Percentiles rank a stretch among this genome's conserved stretches.
phyloP scores from a whole-genome alignment of 306 rosid genomes.

The Citrullus colocynthis region DNA sequence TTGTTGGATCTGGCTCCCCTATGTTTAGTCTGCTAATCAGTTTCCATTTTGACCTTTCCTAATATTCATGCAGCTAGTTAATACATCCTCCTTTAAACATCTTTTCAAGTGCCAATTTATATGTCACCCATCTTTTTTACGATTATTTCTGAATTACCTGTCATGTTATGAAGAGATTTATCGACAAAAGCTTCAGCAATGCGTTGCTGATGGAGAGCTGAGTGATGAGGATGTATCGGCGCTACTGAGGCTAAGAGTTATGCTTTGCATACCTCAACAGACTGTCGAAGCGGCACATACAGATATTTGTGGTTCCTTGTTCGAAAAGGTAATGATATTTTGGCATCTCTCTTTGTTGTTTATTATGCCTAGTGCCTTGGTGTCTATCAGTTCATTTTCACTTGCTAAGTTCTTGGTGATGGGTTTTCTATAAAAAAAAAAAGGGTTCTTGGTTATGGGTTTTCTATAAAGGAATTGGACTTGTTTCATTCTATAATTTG shows the following conservation, averaged over 20 bases:
- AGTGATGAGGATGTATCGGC: constrained; percentile 67
- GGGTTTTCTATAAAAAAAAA: too few relatives aligned
- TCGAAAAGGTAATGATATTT: constrained; percentile 58
- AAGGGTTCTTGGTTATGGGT: neutral
- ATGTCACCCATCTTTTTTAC: neutral
- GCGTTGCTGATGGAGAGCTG: constrained; percentile 85
- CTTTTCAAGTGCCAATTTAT: neutral
- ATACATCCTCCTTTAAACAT: neutral
- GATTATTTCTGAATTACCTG: constrained; percentile 19
- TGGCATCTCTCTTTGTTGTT: neutral
- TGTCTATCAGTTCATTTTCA: neutral
- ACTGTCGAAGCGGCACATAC: constrained; percentile 83
- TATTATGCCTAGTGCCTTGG: neutral
- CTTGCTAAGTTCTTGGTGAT: neutral
- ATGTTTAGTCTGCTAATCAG: neutral
- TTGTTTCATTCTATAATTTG: neutral
- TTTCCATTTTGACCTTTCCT: neutral
- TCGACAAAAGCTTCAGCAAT: constrained; percentile 91
- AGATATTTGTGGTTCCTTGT: constrained; percentile 92
- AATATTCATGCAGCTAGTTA: neutral
- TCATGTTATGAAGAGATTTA: constrained; percentile 53
- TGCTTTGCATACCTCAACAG: constrained; percentile 87
- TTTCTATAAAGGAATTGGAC: neutral
- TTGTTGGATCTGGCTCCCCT: constrained; percentile 1
- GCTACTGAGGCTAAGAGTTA: constrained; percentile 74